Conservation (phyloP, 129 eudicot genomes). For the Daucus carota region DNA sequence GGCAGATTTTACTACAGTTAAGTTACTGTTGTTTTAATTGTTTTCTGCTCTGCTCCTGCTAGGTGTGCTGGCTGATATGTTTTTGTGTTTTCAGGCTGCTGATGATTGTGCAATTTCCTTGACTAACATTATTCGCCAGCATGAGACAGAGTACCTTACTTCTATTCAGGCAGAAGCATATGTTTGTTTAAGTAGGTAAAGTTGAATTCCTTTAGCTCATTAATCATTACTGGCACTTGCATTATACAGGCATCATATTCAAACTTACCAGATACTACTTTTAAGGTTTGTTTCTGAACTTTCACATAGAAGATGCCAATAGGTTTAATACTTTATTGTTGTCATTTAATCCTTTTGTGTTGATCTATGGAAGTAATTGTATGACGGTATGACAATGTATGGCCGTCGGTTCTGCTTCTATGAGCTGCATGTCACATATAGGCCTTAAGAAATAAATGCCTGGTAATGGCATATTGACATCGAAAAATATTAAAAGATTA, state of each 20-base stretch:
- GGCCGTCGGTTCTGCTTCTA: no score
- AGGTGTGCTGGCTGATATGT: not conserved
- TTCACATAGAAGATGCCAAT: not conserved
- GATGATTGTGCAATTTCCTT: conserved; percentile 80
- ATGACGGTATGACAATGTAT: no score
- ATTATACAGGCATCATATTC: conserved; percentile 72
- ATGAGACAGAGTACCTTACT: conserved; percentile 82
- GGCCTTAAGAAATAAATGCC: not conserved
- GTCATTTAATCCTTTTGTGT: not conserved
- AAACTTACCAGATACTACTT: conserved; percentile 87
- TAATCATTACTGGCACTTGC: conserved; percentile 25
- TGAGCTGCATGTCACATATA: not conserved
- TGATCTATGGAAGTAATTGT: not conserved
- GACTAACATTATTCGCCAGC: conserved; percentile 73
- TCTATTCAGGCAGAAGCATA: conserved; percentile 62
- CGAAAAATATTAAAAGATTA: no score
- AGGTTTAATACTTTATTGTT: not conserved
- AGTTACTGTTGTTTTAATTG: conserved; percentile 5
- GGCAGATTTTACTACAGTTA: no score
- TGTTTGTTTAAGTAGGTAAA: not conserved
- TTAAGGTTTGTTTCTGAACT: conserved; percentile 55
- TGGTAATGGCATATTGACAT: not conserved
- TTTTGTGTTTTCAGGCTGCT: conserved; percentile 53
- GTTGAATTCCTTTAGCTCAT: not conserved
- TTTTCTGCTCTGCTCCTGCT: conserved; percentile 2